These are phyloP conservation scores for Heliamphora exappendiculata DNA, from an alignment of 148 eudicot genomes.

Conservation along the genomic window DNA sequence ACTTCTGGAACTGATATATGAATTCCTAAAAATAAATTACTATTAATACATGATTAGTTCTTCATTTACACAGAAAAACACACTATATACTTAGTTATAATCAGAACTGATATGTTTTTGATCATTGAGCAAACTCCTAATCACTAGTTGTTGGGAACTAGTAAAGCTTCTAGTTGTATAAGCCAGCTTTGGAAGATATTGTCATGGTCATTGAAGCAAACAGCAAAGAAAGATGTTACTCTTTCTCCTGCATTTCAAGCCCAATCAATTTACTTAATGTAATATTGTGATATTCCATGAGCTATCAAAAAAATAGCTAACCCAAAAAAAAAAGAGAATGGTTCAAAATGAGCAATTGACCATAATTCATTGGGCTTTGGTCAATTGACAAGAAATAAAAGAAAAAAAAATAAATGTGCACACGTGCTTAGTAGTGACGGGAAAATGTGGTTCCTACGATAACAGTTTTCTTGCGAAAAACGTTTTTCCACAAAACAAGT, in stretches of 20 bases:
- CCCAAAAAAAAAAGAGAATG: too few relatives aligned
- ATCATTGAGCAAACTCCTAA: background rate
- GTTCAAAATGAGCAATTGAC: too few relatives aligned
- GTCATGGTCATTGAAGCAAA: conserved; percentile 3
- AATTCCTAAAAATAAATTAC: background rate
- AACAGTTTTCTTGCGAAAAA: too few relatives aligned
- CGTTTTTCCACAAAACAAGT: too few relatives aligned
- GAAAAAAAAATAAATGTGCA: too few relatives aligned
- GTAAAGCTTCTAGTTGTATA: background rate
- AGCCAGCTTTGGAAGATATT: background rate
- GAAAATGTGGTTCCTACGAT: too few relatives aligned
- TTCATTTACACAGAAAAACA: conserved; percentile 7
- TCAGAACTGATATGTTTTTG: background rate
- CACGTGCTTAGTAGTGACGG: too few relatives aligned
- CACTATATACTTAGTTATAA: background rate
- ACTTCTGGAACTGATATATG: too few relatives aligned
- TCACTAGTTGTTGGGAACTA: background rate
- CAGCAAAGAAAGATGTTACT: background rate
- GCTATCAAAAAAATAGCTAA: too few relatives aligned
- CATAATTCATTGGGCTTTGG: too few relatives aligned
- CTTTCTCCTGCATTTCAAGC: background rate
- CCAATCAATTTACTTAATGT: conserved; percentile 7
- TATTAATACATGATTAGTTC: background rate
- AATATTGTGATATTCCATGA: too few relatives aligned
- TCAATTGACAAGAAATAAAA: too few relatives aligned